A percentile compares a stretch with the other conserved stretches of the same genome.
These are phyloP conservation scores for Daldinia decipiens DNA, from an alignment of 495 filamentous ascomycete species.

Conservation along the genomic window DNA sequence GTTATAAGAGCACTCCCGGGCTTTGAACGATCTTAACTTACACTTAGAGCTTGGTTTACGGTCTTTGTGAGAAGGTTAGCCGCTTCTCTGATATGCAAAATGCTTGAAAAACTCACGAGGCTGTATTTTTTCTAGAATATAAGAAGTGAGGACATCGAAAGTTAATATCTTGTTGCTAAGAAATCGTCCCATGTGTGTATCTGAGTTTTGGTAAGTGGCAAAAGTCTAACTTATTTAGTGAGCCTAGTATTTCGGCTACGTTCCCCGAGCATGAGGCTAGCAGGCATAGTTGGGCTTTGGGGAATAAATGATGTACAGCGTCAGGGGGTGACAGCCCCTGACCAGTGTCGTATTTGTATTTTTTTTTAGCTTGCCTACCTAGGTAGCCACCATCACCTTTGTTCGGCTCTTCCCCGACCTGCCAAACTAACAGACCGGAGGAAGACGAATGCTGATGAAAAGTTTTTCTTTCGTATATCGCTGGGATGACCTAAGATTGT, in stretches of 20 bases:
- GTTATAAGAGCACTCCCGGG: neutral
- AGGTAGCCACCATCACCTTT: neutral
- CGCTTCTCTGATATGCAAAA: neutral
- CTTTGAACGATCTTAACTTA: neutral
- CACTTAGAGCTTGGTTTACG: neutral
- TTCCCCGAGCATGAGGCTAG: constrained; percentile 7
- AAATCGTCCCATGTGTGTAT: neutral
- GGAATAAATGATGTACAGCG: constrained; percentile 19
- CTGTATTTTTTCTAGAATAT: neutral
- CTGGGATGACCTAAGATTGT: constrained; percentile 20
- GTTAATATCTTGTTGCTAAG: neutral
- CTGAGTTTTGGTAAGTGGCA: no score
- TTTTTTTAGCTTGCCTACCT: neutral
- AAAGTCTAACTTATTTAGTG: neutral
- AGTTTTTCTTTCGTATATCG: constrained; percentile 4
- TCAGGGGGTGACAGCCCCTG: constrained; percentile 10
- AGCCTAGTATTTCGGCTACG: constrained; percentile 13
- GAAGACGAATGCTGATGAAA: neutral
- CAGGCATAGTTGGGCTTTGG: constrained; percentile 4
- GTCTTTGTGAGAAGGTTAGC: neutral
- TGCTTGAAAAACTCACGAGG: neutral
- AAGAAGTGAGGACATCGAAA: neutral
- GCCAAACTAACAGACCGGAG: neutral
- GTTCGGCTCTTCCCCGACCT: neutral
- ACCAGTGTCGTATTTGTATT: constrained; percentile 24